A percentile compares a stretch with the other conserved stretches of the same genome.
Evolutionary conservation across 345 rosid species (phyloP).

Genomic region (Cardamine chenopodiifolia): DNA sequence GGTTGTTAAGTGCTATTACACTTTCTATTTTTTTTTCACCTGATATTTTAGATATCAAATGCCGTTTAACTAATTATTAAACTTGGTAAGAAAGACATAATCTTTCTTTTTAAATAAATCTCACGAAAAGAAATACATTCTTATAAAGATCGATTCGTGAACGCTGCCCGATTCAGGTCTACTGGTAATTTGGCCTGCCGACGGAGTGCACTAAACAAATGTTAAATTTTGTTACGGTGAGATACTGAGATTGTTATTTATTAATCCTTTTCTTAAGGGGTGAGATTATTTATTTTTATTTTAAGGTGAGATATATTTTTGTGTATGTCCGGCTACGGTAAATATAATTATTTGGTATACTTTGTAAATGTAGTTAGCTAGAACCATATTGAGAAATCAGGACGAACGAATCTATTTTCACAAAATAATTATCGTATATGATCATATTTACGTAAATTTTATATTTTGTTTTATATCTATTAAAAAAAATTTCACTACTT

Average conservation of each 20-base stretch:
- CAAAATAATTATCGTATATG: too few species aligned
- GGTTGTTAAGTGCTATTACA: not conserved
- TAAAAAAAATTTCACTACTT: too few species aligned
- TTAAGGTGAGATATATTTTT: not conserved
- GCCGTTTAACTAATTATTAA: not conserved
- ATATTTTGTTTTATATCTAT: too few species aligned
- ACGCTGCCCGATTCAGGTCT: not conserved
- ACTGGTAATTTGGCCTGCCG: conserved; percentile 3
- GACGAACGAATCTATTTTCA: too few species aligned
- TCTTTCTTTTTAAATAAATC: not conserved
- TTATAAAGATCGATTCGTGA: not conserved
- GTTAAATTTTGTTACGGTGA: not conserved
- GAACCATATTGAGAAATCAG: too few species aligned
- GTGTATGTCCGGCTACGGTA: conserved; percentile 18
- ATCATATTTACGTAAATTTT: too few species aligned
- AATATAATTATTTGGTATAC: not conserved
- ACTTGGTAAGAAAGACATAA: not conserved
- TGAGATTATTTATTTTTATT: not conserved
- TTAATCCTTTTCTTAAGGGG: not conserved
- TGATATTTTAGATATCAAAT: not conserved
- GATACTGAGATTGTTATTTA: not conserved
- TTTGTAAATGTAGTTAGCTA: not conserved
- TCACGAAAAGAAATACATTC: not conserved
- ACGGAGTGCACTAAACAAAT: conserved; percentile 10
- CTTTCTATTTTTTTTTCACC: not conserved